phyloP scores from a whole-genome alignment of 805 yeast species.

The Jamesozyma jinghongensis region DNA sequence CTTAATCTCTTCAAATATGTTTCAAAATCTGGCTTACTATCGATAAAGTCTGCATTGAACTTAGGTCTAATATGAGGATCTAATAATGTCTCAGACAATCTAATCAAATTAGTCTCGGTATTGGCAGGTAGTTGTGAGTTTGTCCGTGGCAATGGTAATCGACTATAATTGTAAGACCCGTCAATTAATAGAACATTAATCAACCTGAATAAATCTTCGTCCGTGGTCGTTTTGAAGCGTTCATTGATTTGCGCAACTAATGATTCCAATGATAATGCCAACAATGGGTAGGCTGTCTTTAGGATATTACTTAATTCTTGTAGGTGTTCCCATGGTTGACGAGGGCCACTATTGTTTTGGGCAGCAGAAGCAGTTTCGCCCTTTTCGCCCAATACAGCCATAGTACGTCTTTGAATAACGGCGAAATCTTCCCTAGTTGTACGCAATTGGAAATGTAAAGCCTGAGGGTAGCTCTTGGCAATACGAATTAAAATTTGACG shows the following conservation, averaged over 20 bases:
- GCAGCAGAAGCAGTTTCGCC: slow-evolving; percentile 12
- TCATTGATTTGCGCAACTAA: slow-evolving; percentile 92
- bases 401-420: slow-evolving; percentile 70
- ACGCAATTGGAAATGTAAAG: slow-evolving; percentile 88
- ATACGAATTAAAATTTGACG: slow-evolving; percentile 81
- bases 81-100: slow-evolving; percentile 87
- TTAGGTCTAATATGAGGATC: slow-evolving; percentile 84
- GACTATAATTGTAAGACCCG: slow-evolving; percentile 82
- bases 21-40: slow-evolving; percentile 80
- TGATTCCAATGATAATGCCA: slow-evolving; percentile 88
- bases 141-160: slow-evolving; percentile 78
- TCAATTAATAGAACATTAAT: slow-evolving; percentile 89
- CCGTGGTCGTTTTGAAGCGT: slow-evolving; percentile 85
- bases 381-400: slow-evolving; percentile 36
- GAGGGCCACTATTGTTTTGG: slow-evolving; percentile 22
- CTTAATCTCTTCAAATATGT: slow-evolving; percentile 74
- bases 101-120: slow-evolving; percentile 77
- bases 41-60: slow-evolving; percentile 84
- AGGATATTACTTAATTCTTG: slow-evolving; percentile 88
- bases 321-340: slow-evolving; percentile 89
- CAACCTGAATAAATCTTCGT: slow-evolving; percentile 91
- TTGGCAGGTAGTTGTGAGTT: slow-evolving; percentile 84
- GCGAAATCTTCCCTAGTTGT: slow-evolving; percentile 93
- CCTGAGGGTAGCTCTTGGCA: slow-evolving; percentile 96
- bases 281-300: slow-evolving; percentile 91